phyloP scores from a whole-genome alignment of 2,329 filamentous ascomycete genomes.

The Zymoseptoria crescenta region DNA sequence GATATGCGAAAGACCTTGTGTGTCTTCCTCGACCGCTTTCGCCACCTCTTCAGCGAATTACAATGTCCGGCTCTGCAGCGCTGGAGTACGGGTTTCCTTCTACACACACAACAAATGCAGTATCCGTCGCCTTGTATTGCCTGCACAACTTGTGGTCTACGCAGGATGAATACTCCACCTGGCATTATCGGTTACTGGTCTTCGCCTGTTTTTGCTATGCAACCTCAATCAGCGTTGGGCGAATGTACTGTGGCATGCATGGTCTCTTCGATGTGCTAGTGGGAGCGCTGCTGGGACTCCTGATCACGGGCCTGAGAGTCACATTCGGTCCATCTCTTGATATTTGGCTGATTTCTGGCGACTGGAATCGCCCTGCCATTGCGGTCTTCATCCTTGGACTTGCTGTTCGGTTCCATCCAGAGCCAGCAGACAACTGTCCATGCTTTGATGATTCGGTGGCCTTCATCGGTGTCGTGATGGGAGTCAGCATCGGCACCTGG shows the following conservation, averaged over 20 bases:
- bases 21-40: slow-evolving; percentile 88
- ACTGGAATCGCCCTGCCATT: slow-evolving; percentile 56
- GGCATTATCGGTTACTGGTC: slow-evolving; percentile 33
- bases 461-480: slow-evolving; percentile 84
- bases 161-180: slow-evolving; percentile 50
- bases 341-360: slow-evolving; percentile 58
- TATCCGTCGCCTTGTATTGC: slow-evolving; percentile 83
- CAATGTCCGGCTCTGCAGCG: slow-evolving; percentile 91
- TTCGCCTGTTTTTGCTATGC: slow-evolving; percentile 75
- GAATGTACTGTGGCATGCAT: slow-evolving; percentile 97
- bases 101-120: slow-evolving; percentile 92
- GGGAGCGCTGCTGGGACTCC: slow-evolving; percentile 68
- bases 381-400: slow-evolving; percentile 60
- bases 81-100: slow-evolving; percentile 97
- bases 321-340: slow-evolving; percentile 55
- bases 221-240: slow-evolving; percentile 78
- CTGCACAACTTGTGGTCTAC: slow-evolving; percentile 62
- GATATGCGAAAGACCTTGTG: slow-evolving; percentile 88
- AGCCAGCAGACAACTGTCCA: slow-evolving; percentile 92
- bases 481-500: slow-evolving; percentile 76
- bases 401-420: slow-evolving; percentile 66
- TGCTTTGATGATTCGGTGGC: slow-evolving; percentile 95
- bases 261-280: slow-evolving; percentile 86
- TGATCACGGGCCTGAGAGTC: slow-evolving; percentile 51
- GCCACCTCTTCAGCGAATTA: slow-evolving; percentile 86